These are phyloP conservation scores for Syzygium jambos DNA, from an alignment of 345 rosid species.

Conservation along the genomic window DNA sequence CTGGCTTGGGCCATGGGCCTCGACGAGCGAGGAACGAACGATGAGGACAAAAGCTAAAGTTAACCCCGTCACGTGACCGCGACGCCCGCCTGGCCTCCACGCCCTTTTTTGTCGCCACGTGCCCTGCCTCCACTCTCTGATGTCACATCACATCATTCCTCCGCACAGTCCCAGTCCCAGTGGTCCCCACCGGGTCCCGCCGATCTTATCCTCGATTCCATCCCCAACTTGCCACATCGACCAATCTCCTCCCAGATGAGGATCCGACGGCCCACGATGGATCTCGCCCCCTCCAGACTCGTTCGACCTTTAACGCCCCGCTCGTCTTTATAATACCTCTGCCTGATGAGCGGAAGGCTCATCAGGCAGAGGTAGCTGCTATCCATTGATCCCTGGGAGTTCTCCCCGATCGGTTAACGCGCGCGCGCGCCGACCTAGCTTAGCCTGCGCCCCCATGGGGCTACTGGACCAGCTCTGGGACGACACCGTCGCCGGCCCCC, in stretches of 20 bases:
- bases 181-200: not conserved
- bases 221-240: not conserved
- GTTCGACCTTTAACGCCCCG: not conserved
- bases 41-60: not conserved
- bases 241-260: not conserved
- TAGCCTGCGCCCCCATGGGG: constrained; percentile 37
- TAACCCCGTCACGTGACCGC: not conserved
- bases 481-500: constrained; percentile 96
- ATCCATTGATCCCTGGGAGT: not conserved
- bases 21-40: not conserved
- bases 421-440: constrained; percentile 4
- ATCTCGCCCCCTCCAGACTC: not conserved
- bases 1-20: not conserved
- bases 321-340: not conserved
- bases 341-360: too few relatives aligned
- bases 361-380: not conserved
- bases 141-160: not conserved
- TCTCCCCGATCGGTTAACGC: not conserved
- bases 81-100: not conserved
- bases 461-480: constrained; percentile 95
- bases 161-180: not conserved
- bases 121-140: not conserved
- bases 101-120: not conserved
- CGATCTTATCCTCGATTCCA: not conserved
- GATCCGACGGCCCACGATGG: not conserved